Conservation (phyloP, 2,329 filamentous ascomycete genomes). For the Sporothrix brunneoviolacea region DNA sequence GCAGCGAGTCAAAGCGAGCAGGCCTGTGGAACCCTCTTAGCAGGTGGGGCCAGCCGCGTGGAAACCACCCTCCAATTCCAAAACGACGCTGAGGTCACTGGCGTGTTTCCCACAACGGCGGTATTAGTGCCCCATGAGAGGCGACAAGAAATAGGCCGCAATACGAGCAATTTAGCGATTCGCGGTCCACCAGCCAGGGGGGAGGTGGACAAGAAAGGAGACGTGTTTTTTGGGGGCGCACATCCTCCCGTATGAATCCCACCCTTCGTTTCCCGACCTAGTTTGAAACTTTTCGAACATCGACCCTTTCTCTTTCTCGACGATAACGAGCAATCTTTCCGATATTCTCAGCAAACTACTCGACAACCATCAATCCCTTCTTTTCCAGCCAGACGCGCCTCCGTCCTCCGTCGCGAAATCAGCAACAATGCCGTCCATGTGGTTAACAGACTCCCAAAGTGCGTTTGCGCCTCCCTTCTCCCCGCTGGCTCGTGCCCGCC, state of each 20-base stretch:
- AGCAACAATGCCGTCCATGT: constrained; percentile 72
- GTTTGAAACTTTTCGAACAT: no score
- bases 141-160: no score
- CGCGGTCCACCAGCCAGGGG: constrained; percentile 9
- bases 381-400: no score
- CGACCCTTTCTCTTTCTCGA: no score
- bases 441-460: constrained; percentile 96
- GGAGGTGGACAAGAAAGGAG: constrained; percentile 12
- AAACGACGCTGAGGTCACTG: neutral
- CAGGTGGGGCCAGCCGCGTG: constrained; percentile 10
- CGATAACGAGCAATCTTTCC: no score
- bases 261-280: no score
- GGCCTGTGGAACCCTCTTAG: neutral
- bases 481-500: neutral
- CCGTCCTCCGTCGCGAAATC: neutral
- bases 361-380: no score
- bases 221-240: constrained; percentile 16
- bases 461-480: constrained; percentile 33
- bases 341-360: no score
- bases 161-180: constrained; percentile 6
- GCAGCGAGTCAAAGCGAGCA: neutral
- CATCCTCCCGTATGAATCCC: no score
- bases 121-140: no score
- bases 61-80: neutral
- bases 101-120: no score